Evolutionary conservation across 2,329 filamentous ascomycete species (phyloP).

Genomic region (Xylaria sp.): DNA sequence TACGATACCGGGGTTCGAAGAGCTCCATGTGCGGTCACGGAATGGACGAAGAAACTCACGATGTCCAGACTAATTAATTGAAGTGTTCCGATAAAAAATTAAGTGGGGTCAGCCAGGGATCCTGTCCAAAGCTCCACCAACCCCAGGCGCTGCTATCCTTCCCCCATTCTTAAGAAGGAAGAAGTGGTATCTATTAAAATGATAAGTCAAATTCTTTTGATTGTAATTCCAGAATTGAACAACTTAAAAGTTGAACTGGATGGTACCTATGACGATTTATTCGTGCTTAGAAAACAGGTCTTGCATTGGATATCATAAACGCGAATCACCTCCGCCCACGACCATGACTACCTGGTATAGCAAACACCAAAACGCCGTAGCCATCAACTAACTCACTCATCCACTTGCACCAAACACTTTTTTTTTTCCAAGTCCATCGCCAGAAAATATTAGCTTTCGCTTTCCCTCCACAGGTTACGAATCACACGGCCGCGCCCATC

Average conservation of each 20-base stretch:
- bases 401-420: not conserved
- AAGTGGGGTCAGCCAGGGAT: constrained; percentile 23
- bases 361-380: constrained; percentile 20
- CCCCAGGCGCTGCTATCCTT: not conserved
- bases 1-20: not conserved
- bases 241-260: not conserved
- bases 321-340: not conserved
- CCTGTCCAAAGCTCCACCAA: not conserved
- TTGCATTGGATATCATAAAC: constrained; percentile 30
- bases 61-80: constrained; percentile 17
- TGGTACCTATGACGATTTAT: not conserved
- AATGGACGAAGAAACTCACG: constrained; percentile 3
- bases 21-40: constrained; percentile 10
- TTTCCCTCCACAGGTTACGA: constrained; percentile 47
- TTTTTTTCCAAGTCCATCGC: not conserved
- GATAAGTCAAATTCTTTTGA: not conserved
- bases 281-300: not conserved
- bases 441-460: not conserved
- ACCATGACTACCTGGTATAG: constrained; percentile 4
- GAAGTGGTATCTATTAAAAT: not conserved
- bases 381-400: constrained; percentile 10
- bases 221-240: not conserved
- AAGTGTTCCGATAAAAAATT: constrained; percentile 33
- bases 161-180: not conserved
- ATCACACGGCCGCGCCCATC: constrained; percentile 52